Evolutionary conservation across 2,329 filamentous ascomycete species (phyloP).

Genomic region (Diaporthe nobilis): DNA sequence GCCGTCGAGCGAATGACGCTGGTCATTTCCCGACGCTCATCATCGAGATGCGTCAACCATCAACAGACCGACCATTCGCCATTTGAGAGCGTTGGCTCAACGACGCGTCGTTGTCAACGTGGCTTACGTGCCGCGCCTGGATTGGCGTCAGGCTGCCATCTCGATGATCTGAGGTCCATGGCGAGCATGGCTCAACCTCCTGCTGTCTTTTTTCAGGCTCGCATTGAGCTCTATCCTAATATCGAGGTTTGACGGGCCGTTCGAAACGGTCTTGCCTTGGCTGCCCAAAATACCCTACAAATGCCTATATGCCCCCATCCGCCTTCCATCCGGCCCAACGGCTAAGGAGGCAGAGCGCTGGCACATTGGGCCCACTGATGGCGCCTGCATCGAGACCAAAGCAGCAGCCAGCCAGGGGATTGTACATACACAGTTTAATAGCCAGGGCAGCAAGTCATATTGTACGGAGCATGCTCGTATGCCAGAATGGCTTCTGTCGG

Average conservation of each 20-base stretch:
- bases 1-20: conserved; percentile 1
- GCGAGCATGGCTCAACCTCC: not conserved
- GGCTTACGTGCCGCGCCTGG: conserved; percentile 29
- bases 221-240: conserved; percentile 13
- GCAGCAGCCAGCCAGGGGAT: conserved; percentile 9
- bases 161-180: conserved; percentile 12
- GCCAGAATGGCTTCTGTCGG: not conserved
- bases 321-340: conserved; percentile 1
- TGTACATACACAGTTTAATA: conserved; percentile 17
- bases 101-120: conserved; percentile 12
- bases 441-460: not conserved
- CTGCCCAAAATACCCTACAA: not conserved
- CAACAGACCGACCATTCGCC: not conserved
- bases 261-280: conserved; percentile 14
- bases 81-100: conserved; percentile 16
- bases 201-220: not conserved
- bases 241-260: conserved; percentile 20
- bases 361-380: conserved; percentile 3
- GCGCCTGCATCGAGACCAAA: conserved; percentile 13
- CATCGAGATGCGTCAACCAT: conserved; percentile 8
- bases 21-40: conserved; percentile 2
- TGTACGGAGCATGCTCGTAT: conserved; percentile 21
- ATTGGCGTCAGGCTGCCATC: conserved; percentile 17
- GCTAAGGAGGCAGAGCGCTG: not conserved
- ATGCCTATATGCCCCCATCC: not conserved